A percentile compares a stretch with the other conserved stretches of the same genome.
Evolutionary conservation across 2,329 filamentous ascomycete genomes (phyloP).

Genomic region (Pseudocercospora vitis): DNA sequence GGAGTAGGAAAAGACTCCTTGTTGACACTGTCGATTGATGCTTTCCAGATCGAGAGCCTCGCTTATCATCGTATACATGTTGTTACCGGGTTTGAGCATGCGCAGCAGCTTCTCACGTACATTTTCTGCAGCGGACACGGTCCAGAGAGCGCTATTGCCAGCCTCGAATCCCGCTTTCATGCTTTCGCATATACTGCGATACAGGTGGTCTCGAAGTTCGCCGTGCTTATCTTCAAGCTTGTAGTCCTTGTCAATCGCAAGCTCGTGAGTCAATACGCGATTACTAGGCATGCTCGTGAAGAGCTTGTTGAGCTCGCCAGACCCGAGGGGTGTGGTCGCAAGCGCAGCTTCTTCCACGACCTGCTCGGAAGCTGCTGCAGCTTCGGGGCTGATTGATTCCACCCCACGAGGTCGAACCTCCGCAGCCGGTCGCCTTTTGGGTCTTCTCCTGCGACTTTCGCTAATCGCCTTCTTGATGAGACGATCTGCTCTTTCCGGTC

Average conservation of each 20-base stretch:
- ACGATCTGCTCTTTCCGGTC: conserved; percentile 67
- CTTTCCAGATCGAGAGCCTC: conserved; percentile 74
- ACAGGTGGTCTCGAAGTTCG: conserved; percentile 58
- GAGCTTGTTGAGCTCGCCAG: conserved; percentile 52
- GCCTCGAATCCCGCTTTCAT: conserved; percentile 64
- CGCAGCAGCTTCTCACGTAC: conserved; percentile 71
- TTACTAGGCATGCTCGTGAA: conserved; percentile 69
- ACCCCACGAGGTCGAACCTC: conserved; percentile 69
- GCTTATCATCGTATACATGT: conserved; percentile 71
- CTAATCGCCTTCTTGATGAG: conserved; percentile 73
- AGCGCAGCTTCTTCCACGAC: conserved; percentile 24
- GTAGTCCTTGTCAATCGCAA: conserved; percentile 77
- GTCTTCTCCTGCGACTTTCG: conserved; percentile 65
- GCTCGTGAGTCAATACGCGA: conserved; percentile 72
- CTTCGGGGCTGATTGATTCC: conserved; percentile 25
- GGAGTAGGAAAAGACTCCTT: conserved; percentile 76
- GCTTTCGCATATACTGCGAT: conserved; percentile 59
- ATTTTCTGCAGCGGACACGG: conserved; percentile 68
- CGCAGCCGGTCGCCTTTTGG: conserved; percentile 64
- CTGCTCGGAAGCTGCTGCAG: conserved; percentile 22
- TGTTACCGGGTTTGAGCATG: conserved; percentile 68
- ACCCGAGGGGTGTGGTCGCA: conserved; percentile 23
- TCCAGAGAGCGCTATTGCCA: conserved; percentile 66
- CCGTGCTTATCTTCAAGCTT: conserved; percentile 63
- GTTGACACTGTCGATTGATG: conserved; percentile 66